These are phyloP conservation scores for Elsinoe australis DNA, from an alignment of 2,329 filamentous ascomycete genomes.

Conservation along the genomic window DNA sequence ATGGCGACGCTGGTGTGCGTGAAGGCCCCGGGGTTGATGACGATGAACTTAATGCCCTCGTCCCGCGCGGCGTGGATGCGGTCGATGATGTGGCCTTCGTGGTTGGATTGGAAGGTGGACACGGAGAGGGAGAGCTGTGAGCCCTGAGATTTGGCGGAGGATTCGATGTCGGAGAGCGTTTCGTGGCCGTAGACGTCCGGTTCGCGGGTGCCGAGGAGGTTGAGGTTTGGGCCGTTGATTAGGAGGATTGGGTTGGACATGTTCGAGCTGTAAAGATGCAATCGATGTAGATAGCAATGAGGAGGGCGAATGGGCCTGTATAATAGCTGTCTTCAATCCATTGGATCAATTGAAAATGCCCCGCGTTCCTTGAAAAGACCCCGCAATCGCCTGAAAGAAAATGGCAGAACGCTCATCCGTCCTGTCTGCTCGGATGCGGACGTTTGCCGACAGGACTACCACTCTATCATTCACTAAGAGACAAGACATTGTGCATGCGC, in stretches of 20 bases:
- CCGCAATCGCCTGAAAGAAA: no score
- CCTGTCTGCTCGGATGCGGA: no score
- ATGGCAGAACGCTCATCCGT: no score
- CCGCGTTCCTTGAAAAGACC: no score
- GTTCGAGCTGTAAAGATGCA: background rate
- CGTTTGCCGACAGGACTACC: no score
- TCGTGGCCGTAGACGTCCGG: constrained; percentile 64
- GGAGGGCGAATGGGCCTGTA: no score
- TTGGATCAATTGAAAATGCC: no score
- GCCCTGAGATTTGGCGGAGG: constrained; percentile 45
- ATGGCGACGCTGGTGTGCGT: constrained; percentile 71
- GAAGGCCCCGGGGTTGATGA: constrained; percentile 69
- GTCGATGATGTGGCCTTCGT: constrained; percentile 67
- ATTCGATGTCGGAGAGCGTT: constrained; percentile 57
- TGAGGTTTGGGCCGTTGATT: constrained; percentile 77
- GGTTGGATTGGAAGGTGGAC: constrained; percentile 64
- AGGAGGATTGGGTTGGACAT: constrained; percentile 51
- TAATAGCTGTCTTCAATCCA: no score
- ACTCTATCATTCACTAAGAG: no score
- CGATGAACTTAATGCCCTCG: constrained; percentile 52
- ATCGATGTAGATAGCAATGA: background rate
- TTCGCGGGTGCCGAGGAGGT: constrained; percentile 68
- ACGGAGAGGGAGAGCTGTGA: constrained; percentile 44
- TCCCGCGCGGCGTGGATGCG: constrained; percentile 59
- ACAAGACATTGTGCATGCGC: no score